A percentile compares a stretch with the other conserved stretches of the same genome.
phyloP scores from a whole-genome alignment of 192 early-diverging fungal genomes.

The Coemansia sp. region DNA sequence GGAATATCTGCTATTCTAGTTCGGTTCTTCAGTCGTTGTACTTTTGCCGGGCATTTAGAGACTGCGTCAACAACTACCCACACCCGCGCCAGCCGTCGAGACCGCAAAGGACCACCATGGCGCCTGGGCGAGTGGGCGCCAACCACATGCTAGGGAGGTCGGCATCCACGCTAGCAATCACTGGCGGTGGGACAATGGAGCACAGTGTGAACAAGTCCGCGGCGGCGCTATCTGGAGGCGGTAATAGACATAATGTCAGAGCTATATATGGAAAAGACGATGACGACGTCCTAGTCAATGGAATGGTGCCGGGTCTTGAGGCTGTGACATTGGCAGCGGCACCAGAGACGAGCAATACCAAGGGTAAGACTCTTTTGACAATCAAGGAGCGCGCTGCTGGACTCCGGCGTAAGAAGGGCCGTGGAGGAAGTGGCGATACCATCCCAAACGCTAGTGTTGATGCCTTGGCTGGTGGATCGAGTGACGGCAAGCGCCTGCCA shows the following conservation, averaged over 20 bases:
- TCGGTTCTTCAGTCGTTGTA: constrained; percentile 96
- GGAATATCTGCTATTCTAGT: constrained; percentile 81
- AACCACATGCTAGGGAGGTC: constrained; percentile 13
- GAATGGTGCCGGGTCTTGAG: not conserved
- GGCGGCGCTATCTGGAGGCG: not conserved
- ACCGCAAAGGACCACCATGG: constrained; percentile 5
- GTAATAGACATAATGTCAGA: not conserved
- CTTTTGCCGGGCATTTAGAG: constrained; percentile 92
- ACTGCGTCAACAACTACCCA: constrained; percentile 83
- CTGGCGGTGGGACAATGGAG: not conserved
- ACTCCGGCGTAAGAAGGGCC: constrained; percentile 44
- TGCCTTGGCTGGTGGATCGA: constrained; percentile 13
- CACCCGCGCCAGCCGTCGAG: constrained; percentile 50
- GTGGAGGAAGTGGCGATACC: constrained; percentile 18
- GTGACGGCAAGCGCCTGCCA: constrained; percentile 20
- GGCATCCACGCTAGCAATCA: constrained; percentile 5
- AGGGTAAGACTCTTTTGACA: constrained; percentile 23
- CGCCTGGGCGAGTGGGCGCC: constrained; percentile 5
- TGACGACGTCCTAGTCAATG: not conserved
- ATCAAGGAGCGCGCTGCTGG: constrained; percentile 41
- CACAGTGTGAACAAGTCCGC: not conserved
- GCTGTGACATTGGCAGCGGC: constrained; percentile 10
- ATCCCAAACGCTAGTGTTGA: not conserved
- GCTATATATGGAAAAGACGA: not conserved
- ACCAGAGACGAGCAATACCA: not conserved